phyloP scores from a whole-genome alignment of 768 basidiomycete species.

The Tylopilus plumbeoviolaceoides region DNA sequence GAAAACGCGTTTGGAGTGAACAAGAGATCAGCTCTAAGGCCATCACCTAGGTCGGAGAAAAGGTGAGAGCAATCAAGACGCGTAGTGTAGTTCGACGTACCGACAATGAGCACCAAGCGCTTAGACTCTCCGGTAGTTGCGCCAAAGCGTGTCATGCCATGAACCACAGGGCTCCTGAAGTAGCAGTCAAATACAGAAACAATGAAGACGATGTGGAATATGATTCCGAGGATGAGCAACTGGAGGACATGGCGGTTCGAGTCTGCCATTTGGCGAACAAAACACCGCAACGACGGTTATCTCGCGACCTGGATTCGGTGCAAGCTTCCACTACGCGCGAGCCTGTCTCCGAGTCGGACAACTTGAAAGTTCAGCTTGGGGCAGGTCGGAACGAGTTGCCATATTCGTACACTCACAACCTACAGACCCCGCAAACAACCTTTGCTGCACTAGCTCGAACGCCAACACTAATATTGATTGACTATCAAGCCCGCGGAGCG shows the following conservation, averaged over 20 bases:
- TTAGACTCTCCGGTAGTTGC: constrained; percentile 51
- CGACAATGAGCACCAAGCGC: constrained; percentile 76
- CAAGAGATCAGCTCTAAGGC: constrained; percentile 76
- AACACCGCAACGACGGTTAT: background rate
- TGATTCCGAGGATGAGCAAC: constrained; percentile 61
- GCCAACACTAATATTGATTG: no score
- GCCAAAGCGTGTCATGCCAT: constrained; percentile 64
- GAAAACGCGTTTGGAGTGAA: constrained; percentile 62
- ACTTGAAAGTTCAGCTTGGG: no score
- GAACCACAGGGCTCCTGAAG: constrained; percentile 78
- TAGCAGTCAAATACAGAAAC: constrained; percentile 82
- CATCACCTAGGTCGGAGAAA: constrained; percentile 53
- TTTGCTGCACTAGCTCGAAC: no score
- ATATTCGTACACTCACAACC: background rate
- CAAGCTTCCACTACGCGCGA: no score
- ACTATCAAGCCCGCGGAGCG: no score
- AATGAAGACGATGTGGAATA: constrained; percentile 73
- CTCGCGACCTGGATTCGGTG: no score
- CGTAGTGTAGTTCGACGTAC: constrained; percentile 35
- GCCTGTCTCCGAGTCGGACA: no score
- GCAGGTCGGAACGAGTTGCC: background rate
- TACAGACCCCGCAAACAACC: no score
- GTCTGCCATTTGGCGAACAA: constrained; percentile 12
- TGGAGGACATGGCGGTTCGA: constrained; percentile 24
- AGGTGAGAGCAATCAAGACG: background rate